These are phyloP conservation scores for Mycena vitilis DNA, from an alignment of 768 basidiomycete genomes.

Conservation along the genomic window DNA sequence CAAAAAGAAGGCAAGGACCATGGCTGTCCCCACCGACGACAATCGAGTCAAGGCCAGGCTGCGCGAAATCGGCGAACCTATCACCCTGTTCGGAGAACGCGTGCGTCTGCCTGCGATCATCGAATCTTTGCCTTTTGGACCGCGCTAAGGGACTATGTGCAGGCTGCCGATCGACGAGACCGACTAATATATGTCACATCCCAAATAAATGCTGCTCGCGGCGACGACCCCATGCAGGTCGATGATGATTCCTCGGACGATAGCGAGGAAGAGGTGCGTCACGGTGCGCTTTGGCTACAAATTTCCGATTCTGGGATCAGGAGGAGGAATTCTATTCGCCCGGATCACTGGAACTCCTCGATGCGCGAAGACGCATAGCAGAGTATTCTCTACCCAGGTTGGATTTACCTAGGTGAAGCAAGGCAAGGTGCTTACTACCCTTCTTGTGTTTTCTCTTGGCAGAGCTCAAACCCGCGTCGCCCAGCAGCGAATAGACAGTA, in stretches of 20 bases:
- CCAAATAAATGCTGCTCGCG: slow-evolving; percentile 90
- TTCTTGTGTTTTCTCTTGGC: slow-evolving; percentile 57
- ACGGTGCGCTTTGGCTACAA: slow-evolving; percentile 1
- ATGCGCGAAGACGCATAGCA: slow-evolving; percentile 87
- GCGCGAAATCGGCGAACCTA: slow-evolving; percentile 95
- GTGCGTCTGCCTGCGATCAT: slow-evolving; percentile 65
- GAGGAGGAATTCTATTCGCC: slow-evolving; percentile 97
- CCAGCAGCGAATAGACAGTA: slow-evolving; percentile 92
- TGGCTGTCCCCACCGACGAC: slow-evolving; percentile 98
- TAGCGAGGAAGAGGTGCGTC: slow-evolving; percentile 79
- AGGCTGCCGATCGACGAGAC: slow-evolving; percentile 97
- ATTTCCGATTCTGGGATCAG: slow-evolving; percentile 48
- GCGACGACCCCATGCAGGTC: slow-evolving; percentile 81
- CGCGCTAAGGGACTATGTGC: slow-evolving; percentile 17
- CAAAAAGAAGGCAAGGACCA: slow-evolving; percentile 92
- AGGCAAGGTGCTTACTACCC: slow-evolving; percentile 84
- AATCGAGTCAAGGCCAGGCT: slow-evolving; percentile 89
- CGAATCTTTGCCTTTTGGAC: slow-evolving; percentile 6
- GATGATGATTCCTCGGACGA: slow-evolving; percentile 77
- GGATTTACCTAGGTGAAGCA: slow-evolving; percentile 66
- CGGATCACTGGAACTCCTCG: slow-evolving; percentile 87
- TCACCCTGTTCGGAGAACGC: slow-evolving; percentile 97
- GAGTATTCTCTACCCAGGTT: slow-evolving; percentile 97
- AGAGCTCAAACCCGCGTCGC: slow-evolving; percentile 96
- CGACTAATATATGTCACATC: slow-evolving; percentile 95